phyloP scores from a whole-genome alignment of 768 basidiomycete genomes.

The Suillus paluster region DNA sequence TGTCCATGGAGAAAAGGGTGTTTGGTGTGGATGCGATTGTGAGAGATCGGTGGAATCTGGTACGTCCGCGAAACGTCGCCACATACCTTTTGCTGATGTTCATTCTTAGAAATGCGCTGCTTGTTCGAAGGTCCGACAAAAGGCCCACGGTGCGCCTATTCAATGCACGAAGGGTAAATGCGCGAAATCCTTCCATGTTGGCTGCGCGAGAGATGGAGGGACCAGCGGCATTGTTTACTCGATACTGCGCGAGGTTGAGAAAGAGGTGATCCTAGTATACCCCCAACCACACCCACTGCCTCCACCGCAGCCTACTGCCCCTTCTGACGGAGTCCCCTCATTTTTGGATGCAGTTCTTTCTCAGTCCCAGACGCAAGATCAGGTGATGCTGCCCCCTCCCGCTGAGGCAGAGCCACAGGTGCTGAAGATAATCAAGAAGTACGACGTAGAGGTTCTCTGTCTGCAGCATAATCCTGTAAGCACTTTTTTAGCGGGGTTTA shows the following conservation, averaged over 20 bases:
- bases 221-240: conserved; percentile 59
- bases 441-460: conserved; percentile 78
- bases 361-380: not conserved
- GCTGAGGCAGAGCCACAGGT: conserved; percentile 33
- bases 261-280: conserved; percentile 75
- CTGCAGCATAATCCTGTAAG: conserved; percentile 90
- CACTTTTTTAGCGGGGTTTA: conserved; percentile 15
- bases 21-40: conserved; percentile 89
- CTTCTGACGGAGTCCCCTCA: conserved; percentile 11
- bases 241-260: conserved; percentile 73
- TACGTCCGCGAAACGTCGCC: conserved; percentile 40
- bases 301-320: conserved; percentile 3
- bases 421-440: conserved; percentile 74
- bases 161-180: conserved; percentile 97
- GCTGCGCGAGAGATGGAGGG: conserved; percentile 73
- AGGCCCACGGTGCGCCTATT: conserved; percentile 79
- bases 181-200: conserved; percentile 90
- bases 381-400: conserved; percentile 7
- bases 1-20: conserved; percentile 52
- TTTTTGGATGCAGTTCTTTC: not conserved
- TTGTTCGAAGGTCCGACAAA: conserved; percentile 70
- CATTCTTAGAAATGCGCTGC: conserved; percentile 85
- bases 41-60: conserved; percentile 92
- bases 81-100: not conserved
- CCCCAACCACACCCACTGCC: conserved; percentile 21